Evolutionary conservation across 192 early-diverging fungal genomes (phyloP), one percentile per base, ranked within the genome.

Genomic region (Backusella macrospora): DNA sequence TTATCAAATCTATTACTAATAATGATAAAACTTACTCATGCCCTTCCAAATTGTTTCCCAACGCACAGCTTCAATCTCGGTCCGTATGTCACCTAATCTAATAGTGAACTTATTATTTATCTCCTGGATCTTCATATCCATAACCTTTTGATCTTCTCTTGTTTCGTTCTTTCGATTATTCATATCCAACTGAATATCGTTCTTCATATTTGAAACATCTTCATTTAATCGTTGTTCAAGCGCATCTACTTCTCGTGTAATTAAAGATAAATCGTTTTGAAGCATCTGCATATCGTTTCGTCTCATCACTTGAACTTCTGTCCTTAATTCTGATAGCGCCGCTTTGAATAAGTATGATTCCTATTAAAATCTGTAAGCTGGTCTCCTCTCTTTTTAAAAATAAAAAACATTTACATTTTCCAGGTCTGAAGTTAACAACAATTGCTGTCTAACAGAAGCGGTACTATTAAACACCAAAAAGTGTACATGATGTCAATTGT

Each of bases 161-260:
- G 87, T 87, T 45, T 98, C 96, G 49, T 92, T 88, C 75, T 93
- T 94, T 74, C 93, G 91, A 75, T 92, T 93, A 80, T 95, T 98
- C 79, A 98, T 81, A 75, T 98, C 96, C 70, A 98, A 90, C 23
- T 90, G 84, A 49, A 98, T 90, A n/a, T 96, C 94, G 14, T 90
- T 86, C 72, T 93, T 93, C 80, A 96, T 77, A 38, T 87, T 87
- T 5, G 88, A 86, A 21, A 94, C 85, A 49, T 92, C 87, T 59
- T 98, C 96, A n/a, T 88, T 83, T 42, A 93, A 81, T 43, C 86
- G 86, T 59, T 92, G 92, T 44, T 85, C 86, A 71, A 96, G 69
- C 0, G 88, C 86, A 67, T 96, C 94, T 21, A 96, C 87, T 65
- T 95, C 94, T 55, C 95, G 85, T 67, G 88, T 85, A 37, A 96